phyloP scores from a whole-genome alignment of 352 stramenopile genomes.

The Detonula confervacea region DNA sequence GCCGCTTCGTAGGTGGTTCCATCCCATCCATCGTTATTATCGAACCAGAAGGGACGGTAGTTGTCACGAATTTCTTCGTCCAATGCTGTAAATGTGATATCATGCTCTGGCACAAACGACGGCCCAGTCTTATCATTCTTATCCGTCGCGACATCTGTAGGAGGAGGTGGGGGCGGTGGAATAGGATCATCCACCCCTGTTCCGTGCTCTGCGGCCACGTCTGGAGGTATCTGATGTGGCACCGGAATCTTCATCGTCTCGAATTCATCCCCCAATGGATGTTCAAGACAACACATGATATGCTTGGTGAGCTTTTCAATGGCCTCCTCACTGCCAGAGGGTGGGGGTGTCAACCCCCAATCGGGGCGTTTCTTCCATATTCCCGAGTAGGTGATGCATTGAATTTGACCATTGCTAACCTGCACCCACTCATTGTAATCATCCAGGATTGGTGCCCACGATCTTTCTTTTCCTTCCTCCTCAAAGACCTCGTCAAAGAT shows the following conservation, averaged over 20 bases:
- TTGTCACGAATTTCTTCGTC: background rate
- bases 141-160: background rate
- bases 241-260: background rate
- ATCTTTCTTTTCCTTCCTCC: slow-evolving; percentile 21
- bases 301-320: slow-evolving; percentile 31
- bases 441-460: slow-evolving; percentile 36
- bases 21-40: slow-evolving; percentile 21
- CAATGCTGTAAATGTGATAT: background rate
- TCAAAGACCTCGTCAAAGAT: slow-evolving; percentile 45
- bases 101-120: background rate
- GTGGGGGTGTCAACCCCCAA: background rate
- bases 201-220: slow-evolving; percentile 2
- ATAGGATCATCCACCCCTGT: slow-evolving; percentile 5
- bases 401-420: slow-evolving; percentile 13
- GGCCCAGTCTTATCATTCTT: slow-evolving; percentile 6
- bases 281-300: slow-evolving; percentile 43
- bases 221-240: background rate
- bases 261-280: slow-evolving; percentile 19
- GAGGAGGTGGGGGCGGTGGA: background rate
- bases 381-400: slow-evolving; percentile 27
- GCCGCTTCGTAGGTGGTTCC: slow-evolving; percentile 15
- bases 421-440: slow-evolving; percentile 42
- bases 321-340: background rate
- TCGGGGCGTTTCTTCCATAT: slow-evolving; percentile 5
- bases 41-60: slow-evolving; percentile 26